These are phyloP conservation scores for Skeletonema grethae DNA, from an alignment of 108 stramenopile genomes.

Conservation along the genomic window DNA sequence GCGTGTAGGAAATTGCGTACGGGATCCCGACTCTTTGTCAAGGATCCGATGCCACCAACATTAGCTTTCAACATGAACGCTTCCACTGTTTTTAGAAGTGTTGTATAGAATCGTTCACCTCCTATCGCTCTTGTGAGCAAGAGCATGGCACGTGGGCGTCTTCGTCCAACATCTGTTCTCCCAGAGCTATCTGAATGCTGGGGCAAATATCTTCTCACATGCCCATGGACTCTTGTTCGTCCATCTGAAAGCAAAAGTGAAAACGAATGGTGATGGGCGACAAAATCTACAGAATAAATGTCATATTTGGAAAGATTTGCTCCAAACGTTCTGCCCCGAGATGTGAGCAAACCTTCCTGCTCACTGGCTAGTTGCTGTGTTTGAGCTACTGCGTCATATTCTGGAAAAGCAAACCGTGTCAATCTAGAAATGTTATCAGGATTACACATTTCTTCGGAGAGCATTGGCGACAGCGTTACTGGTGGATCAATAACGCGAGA, in stretches of 20 bases:
- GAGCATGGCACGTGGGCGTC: slow-evolving; percentile 80
- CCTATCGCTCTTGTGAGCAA: slow-evolving; percentile 74
- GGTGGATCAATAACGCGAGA: slow-evolving; percentile 43
- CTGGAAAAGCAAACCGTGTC: slow-evolving; percentile 77
- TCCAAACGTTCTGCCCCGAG: slow-evolving; percentile 6
- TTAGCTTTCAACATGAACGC: slow-evolving; percentile 22
- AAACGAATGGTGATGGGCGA: slow-evolving; percentile 74
- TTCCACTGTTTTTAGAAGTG: slow-evolving; percentile 66
- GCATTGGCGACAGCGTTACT: slow-evolving; percentile 19
- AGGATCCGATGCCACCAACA: slow-evolving; percentile 12
- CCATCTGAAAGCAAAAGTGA: slow-evolving; percentile 66
- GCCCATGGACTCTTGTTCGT: slow-evolving; percentile 67
- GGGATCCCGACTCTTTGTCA: slow-evolving; percentile 25
- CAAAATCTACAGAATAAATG: slow-evolving; percentile 65
- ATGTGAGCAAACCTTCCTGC: slow-evolving; percentile 12
- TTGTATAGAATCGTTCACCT: slow-evolving; percentile 72
- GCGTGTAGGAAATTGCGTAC: slow-evolving; percentile 38
- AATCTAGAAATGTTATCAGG: slow-evolving; percentile 53
- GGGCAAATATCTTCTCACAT: slow-evolving; percentile 79
- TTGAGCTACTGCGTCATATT: slow-evolving; percentile 51
- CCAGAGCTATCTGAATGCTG: slow-evolving; percentile 46
- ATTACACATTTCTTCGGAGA: slow-evolving; percentile 48
- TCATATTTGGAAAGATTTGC: slow-evolving; percentile 64
- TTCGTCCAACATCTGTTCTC: slow-evolving; percentile 80
- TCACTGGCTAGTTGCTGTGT: not conserved